Base-by-base conservation (phyloP, 225 moss, liverwort and hornwort genomes). In the Pseudoscleropodium purum region DNA sequence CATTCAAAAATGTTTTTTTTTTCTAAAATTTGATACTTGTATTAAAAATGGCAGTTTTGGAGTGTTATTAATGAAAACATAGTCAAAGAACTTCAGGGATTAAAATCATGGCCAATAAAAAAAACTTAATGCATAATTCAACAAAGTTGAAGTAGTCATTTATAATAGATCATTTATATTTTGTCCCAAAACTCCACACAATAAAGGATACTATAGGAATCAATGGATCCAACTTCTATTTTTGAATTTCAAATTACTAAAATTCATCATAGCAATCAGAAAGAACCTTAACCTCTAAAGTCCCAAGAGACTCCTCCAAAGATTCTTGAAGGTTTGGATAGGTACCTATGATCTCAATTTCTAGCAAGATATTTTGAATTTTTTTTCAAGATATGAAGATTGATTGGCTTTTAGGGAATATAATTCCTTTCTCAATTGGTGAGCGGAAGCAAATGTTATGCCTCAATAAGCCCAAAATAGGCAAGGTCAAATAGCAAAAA, bases 361-460 rank as follows among this genome's bases (percentile, higher is more conserved):
- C 56, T 56, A 56, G 56, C 7, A 18, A 56, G 18, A 56, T 56
- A 7, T 23, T 59, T 59, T 9, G 10, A 10, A 59, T 23, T 59
- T 59, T 18, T 33, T 33, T 34, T 66, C 18, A 36, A 67, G 5
- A 37, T 37, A 36, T 6, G 11, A 21, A 37, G 21, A 21, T 6
- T 37, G 13, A 68, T 37, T 68, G 12, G 21, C 21, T 37, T 68
- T 21, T 1, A 7, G 7, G 1, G 7, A 13, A n/a, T 69, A 39
- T n/a, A 23, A 13, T 23, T 69, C 20, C 24, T 68, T n/a, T 69
- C 39, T 69, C 13, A n/a, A 69, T 69, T 6, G 2, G 1, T 69
- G 10, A 4, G 7, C 4, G 2, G 1, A 1, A 24, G 4, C 1
- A 24, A 70, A n/a, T 24, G 7, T 24, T 39, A 7, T 39, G 4